Percentiles rank a stretch among this genome's conserved stretches.
These are phyloP conservation scores for Arthroderma uncinatum DNA, from an alignment of 2,329 filamentous ascomycete species.

Conservation along the genomic window DNA sequence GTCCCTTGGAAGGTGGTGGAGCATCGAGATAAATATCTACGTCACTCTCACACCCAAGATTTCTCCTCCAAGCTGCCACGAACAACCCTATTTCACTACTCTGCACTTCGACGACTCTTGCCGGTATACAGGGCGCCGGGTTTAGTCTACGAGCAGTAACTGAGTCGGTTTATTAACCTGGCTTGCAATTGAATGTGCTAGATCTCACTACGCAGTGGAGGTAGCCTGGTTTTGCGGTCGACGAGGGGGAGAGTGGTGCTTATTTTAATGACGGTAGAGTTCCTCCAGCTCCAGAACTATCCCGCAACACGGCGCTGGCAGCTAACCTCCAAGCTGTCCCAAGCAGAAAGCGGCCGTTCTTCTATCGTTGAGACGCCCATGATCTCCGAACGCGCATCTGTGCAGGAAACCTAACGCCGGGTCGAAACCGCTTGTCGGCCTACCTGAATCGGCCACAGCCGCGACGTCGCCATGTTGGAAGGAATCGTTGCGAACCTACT, in stretches of 20 bases:
- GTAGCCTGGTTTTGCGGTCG: not conserved
- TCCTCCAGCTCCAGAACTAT: not conserved
- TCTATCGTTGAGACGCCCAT: not conserved
- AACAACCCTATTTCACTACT: not conserved
- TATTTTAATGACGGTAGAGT: not conserved
- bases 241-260: not conserved
- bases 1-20: not conserved
- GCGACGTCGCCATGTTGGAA: slow-evolving; percentile 63
- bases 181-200: not conserved
- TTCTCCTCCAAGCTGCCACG: not conserved
- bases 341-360: not conserved
- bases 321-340: not conserved
- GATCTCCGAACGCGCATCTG: not conserved
- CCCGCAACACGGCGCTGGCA: not conserved
- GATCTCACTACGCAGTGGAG: not conserved
- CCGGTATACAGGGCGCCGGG: not conserved
- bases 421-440: slow-evolving; percentile 60
- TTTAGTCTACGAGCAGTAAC: not conserved
- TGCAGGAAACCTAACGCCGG: not conserved
- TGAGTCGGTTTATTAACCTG: not conserved
- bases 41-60: not conserved
- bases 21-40: not conserved
- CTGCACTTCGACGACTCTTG: not conserved
- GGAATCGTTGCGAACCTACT: slow-evolving; percentile 91
- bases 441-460: slow-evolving; percentile 70